These are phyloP conservation scores for Leccinum subgranulosum DNA, from an alignment of 768 basidiomycete species.

Conservation along the genomic window DNA sequence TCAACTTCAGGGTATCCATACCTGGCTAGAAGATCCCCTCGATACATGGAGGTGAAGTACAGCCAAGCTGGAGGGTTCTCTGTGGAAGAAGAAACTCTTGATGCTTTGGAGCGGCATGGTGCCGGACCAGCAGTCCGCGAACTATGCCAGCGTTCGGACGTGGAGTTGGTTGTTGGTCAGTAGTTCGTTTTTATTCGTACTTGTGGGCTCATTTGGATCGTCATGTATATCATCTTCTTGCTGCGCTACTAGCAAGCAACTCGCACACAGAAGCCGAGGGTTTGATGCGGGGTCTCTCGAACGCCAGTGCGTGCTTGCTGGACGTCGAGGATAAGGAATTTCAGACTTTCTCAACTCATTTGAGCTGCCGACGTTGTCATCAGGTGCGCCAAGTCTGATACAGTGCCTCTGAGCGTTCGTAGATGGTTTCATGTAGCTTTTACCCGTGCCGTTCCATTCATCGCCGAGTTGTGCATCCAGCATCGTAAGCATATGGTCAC, in stretches of 20 bases:
- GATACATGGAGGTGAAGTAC: constrained; percentile 36
- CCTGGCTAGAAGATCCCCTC: constrained; percentile 58
- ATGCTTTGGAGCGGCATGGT: constrained; percentile 92
- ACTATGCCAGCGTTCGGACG: constrained; percentile 54
- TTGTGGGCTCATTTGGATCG: constrained; percentile 15
- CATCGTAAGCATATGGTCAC: constrained; percentile 79
- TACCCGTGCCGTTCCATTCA: constrained; percentile 74
- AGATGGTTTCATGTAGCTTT: constrained; percentile 46
- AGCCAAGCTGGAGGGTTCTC: constrained; percentile 1
- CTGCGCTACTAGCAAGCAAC: constrained; percentile 62
- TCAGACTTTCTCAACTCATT: constrained; percentile 49
- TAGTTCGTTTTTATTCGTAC: constrained; percentile 17
- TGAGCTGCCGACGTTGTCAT: constrained; percentile 73
- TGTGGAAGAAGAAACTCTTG: constrained; percentile 61
- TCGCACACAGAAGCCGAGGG: constrained; percentile 52
- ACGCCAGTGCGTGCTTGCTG: constrained; percentile 52
- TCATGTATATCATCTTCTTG: constrained; percentile 6
- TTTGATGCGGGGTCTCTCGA: constrained; percentile 41
- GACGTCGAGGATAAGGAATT: constrained; percentile 46
- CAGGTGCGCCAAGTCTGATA: constrained; percentile 49
- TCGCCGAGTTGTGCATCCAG: constrained; percentile 73
- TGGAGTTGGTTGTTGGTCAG: constrained; percentile 77
- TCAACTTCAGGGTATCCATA: constrained; percentile 46
- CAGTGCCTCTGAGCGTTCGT: neutral
- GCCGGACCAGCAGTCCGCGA: constrained; percentile 84